These are phyloP conservation scores for Filobasidium floriforme DNA, from an alignment of 768 basidiomycete genomes.

Conservation along the genomic window DNA sequence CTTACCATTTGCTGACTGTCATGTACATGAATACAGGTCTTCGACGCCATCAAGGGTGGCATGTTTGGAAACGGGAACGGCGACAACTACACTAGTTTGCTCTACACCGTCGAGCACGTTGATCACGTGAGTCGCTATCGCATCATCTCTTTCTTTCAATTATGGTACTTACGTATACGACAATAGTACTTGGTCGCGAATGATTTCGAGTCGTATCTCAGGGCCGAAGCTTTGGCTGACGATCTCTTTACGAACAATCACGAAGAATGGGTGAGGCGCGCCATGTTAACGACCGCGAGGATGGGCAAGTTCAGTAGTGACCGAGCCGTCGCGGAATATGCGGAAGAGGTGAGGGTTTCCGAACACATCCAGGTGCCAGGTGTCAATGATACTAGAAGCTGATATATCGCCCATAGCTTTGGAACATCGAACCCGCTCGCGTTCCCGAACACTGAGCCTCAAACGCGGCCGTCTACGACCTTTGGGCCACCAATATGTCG, in stretches of 20 bases:
- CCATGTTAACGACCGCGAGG: slow-evolving; percentile 61
- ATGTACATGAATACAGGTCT: slow-evolving; percentile 10
- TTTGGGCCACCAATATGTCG: background rate
- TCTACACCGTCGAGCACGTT: slow-evolving; percentile 30
- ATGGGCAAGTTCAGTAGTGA: slow-evolving; percentile 98
- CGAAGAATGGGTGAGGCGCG: slow-evolving; percentile 85
- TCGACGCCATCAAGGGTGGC: slow-evolving; percentile 63
- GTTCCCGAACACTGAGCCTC: background rate
- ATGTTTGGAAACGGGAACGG: slow-evolving; percentile 62
- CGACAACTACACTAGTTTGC: slow-evolving; percentile 64
- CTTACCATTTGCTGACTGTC: background rate
- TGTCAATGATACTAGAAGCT: too few relatives aligned
- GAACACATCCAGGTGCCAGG: background rate
- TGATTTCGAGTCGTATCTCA: slow-evolving; percentile 89
- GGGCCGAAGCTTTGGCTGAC: slow-evolving; percentile 78
- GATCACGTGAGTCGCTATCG: slow-evolving; percentile 27
- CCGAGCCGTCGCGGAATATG: slow-evolving; percentile 83
- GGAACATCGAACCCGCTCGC: background rate
- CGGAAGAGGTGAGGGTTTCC: slow-evolving; percentile 50
- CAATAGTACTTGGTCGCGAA: slow-evolving; percentile 55
- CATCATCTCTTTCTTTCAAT: too few relatives aligned
- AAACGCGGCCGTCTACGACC: background rate
- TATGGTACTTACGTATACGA: background rate
- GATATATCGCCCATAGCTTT: background rate
- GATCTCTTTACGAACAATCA: slow-evolving; percentile 69